Conservation (phyloP, 495 filamentous ascomycete genomes). For the Astrocystis sublimbata region DNA sequence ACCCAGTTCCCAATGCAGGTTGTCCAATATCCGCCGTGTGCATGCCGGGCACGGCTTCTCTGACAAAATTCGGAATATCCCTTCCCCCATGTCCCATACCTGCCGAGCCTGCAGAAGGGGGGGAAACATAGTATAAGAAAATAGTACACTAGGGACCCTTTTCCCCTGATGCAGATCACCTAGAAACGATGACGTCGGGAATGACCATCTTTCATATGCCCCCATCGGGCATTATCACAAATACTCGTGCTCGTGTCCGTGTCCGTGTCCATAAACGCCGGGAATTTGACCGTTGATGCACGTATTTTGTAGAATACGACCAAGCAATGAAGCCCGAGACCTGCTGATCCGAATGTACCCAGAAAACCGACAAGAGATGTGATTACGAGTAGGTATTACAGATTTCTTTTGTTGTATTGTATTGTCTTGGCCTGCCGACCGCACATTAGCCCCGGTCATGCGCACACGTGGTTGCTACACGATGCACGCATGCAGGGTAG, state of each 20-base stretch:
- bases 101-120: neutral
- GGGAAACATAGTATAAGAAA: neutral
- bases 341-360: neutral
- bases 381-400: neutral
- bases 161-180: neutral
- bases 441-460: neutral
- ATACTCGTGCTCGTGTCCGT: too few species aligned
- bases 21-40: neutral
- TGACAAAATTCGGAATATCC: neutral
- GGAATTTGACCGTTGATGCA: constrained; percentile 3
- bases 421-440: neutral
- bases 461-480: constrained; percentile 14
- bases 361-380: neutral
- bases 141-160: neutral
- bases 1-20: constrained; percentile 5
- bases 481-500: neutral
- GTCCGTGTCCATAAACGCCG: constrained; percentile 7
- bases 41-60: constrained; percentile 4
- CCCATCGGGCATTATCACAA: too few species aligned
- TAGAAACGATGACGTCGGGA: constrained; percentile 3
- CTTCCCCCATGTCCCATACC: constrained; percentile 5
- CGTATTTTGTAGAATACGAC: neutral
- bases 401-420: neutral
- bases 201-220: neutral
- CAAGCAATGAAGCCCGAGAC: neutral